A percentile compares a stretch with the other conserved stretches of the same genome.
phyloP scores from a whole-genome alignment of 495 filamentous ascomycete genomes.

The Xylaria curta region DNA sequence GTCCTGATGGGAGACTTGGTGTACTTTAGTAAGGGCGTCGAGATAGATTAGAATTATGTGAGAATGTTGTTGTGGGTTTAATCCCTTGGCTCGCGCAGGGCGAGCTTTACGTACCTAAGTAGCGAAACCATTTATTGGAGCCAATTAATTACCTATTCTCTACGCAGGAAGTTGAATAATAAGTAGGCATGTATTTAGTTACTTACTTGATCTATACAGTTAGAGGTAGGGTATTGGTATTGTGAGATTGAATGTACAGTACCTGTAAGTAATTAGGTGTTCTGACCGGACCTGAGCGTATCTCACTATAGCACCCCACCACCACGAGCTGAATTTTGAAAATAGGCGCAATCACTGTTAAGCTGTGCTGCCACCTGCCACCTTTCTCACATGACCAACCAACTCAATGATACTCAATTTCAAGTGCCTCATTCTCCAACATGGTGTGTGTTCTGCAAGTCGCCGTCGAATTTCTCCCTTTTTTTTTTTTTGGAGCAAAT shows the following conservation, averaged over 20 bases:
- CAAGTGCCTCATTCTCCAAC: background rate
- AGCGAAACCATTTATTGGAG: background rate
- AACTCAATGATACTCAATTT: background rate
- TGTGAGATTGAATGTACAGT: no score
- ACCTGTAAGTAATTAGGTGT: no score
- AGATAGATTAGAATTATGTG: constrained; percentile 1
- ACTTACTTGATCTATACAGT: background rate
- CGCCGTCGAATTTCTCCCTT: background rate
- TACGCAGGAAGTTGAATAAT: background rate
- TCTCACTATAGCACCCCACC: background rate
- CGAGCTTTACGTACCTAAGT: background rate
- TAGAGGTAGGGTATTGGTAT: background rate
- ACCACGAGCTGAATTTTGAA: background rate
- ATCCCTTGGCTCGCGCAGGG: background rate
- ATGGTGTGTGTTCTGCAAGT: constrained; percentile 22
- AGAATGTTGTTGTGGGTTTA: background rate
- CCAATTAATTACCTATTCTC: background rate
- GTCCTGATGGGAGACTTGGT: background rate
- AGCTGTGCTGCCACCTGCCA: background rate
- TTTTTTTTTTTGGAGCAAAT: background rate
- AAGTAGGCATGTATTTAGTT: background rate
- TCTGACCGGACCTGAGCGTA: background rate
- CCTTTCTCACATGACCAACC: background rate
- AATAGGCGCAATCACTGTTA: background rate
- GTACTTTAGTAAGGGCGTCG: background rate